Evolutionary conservation across 2,329 filamentous ascomycete species (phyloP), one percentile per base, ranked within the genome.

Genomic region (Botryotinia narcissicola): DNA sequence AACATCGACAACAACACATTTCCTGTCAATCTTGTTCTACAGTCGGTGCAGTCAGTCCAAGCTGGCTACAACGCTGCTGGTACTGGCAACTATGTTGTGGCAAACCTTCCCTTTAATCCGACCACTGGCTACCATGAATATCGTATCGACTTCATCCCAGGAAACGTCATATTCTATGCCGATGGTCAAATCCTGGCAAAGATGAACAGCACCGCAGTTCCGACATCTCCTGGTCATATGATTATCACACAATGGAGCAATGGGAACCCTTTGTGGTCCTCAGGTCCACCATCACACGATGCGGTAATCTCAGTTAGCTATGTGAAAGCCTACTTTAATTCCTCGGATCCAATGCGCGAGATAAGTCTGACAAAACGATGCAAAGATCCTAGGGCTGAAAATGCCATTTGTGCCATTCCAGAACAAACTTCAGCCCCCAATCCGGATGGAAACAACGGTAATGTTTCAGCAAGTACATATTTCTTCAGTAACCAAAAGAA

Each of bases 301-400:
- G 88, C 92, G 0, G 82, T 86, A 29, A 84, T 93, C 77, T 88
- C 86, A 10, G 85, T 95, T 37, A 87, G 85, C 54, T 94, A 94
- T 78, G 86, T 94, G 73, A 93, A 93, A 81, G 90, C 90, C 0
- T 95, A 95, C 81, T 95, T 94, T 84, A 95, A 95, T 84, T 90
- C 90, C 25, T 90, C 90, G 4, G 77, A 84, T 32, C 75, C 78
- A 3, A 75, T 42, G 46, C 76, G 79, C 51, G 80, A 83, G 66
- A 76, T 75, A 22, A 85, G 86, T 74, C 84, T 82, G 77, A 73
- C 71, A 5, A 73, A 69, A 14, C 82, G 86, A 64, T 89, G 87
- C 77, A 76, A 74, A 20, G 82, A 86, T 71, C 78, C 82, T 2
- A 69, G 71, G 4, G 83, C 80, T 1, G 72, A 78, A 7, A 80